Base-by-base conservation (phyloP, 2,329 filamentous ascomycete genomes). In the Paraconiothyrium brasiliense region DNA sequence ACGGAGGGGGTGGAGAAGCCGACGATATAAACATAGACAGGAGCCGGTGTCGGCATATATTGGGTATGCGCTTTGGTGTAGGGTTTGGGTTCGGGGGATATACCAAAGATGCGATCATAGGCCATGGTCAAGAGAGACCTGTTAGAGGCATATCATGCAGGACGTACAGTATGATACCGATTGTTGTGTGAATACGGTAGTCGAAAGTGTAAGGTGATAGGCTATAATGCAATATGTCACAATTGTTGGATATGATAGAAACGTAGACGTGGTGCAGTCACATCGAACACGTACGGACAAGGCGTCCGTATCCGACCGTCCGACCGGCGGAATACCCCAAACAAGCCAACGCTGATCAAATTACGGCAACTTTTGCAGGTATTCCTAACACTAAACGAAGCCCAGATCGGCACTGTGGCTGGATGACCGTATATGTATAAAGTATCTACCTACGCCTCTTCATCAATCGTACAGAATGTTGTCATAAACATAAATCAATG, bases 301-400 rank as follows among this genome's bases (percentile, higher is more conserved):
- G 27, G 14, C 13, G 39, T n/a, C 51, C 51, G 24, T 44, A 16
- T 54, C 51, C 51, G 51, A 44, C 51, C 51, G 51, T 10, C 13
- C 32, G 32, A 37, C 32, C 20, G n/a, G 24, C 49, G 27, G n/a
- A 24, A 24, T 22, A 6, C 32, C 34, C 47, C 5, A 39, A 37
- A 2, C n/a, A 34, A 35, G 27, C 4, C 14, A 35, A 35, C n/a
- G 27, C 20, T n/a, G n/a, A 41, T 20, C 6, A 16, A 1, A 27
- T 4, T 4, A 44, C 16, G 20, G 20, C 41, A 22, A 6, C 5
- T 22, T 22, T n/a, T 4, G 41, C 16, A 14, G 3, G 4, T n/a
- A 44, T 20, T 30, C 27, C 27, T 6, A 30, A 30, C 27, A 4
- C 4, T 30, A 6, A 30, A 30, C 6, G 4, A 30, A 6, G 4